Evolutionary conservation across 176 grass and related monocot genomes (phyloP).

Genomic region (Carex myosuroides): DNA sequence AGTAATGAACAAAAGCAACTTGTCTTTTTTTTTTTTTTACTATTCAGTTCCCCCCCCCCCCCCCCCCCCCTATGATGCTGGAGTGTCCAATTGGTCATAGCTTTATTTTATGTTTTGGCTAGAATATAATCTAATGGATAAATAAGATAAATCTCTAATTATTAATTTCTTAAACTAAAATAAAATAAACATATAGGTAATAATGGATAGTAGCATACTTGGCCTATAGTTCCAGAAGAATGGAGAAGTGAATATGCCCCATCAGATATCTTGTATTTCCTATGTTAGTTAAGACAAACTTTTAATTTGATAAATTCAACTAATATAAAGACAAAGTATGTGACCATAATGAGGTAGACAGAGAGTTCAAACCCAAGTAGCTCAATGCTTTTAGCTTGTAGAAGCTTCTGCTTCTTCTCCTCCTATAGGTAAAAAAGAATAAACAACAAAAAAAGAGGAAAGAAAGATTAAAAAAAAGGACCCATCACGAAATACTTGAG

Average conservation of each 20-base stretch:
- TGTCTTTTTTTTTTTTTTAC: neutral
- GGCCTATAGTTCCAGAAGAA: constrained; percentile 85
- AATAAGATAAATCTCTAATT: neutral
- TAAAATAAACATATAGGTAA: neutral
- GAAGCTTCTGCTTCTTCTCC: constrained; percentile 63
- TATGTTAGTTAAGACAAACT: constrained; percentile 9
- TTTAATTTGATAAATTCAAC: neutral
- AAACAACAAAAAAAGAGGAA: neutral
- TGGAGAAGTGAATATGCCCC: constrained; percentile 55
- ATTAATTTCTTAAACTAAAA: neutral
- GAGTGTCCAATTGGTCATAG: neutral
- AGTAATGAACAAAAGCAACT: neutral
- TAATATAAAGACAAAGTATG: neutral
- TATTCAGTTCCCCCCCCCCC: neutral
- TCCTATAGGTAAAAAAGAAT: constrained; percentile 37
- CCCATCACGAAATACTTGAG: neutral
- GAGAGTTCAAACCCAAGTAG: constrained; percentile 57
- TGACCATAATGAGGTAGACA: constrained; percentile 16
- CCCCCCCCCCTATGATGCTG: neutral
- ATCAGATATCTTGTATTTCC: constrained; percentile 78
- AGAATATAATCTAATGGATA: neutral
- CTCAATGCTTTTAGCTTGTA: constrained; percentile 60
- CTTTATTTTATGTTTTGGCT: neutral
- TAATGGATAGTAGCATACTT: constrained; percentile 34
- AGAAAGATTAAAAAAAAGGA: neutral